Conservation (phyloP, 768 basidiomycete genomes). For the Tylopilus subfusipes region DNA sequence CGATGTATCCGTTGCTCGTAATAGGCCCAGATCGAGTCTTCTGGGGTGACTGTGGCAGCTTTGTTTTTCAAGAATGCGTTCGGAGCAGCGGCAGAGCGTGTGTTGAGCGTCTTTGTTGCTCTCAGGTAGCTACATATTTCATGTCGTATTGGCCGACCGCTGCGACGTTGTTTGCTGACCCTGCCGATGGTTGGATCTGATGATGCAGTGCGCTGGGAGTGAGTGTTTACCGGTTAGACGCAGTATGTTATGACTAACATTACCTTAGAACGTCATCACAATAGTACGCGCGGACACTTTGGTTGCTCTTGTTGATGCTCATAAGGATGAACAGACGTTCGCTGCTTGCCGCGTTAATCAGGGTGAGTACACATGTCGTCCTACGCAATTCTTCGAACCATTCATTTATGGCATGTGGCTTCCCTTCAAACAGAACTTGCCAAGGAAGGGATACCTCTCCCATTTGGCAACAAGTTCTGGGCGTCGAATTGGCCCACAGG, state of each 20-base stretch:
- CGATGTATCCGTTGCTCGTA: background rate
- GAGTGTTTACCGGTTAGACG: background rate
- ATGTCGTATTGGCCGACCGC: background rate
- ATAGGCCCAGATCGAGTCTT: constrained; percentile 43
- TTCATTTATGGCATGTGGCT: too few species aligned
- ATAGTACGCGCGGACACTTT: constrained; percentile 17
- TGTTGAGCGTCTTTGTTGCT: constrained; percentile 55
- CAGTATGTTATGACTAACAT: constrained; percentile 1
- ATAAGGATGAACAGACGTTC: constrained; percentile 40
- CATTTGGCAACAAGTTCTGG: constrained; percentile 57
- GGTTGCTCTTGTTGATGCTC: background rate
- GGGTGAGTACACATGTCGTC: constrained; percentile 23
- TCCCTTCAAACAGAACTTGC: constrained; percentile 43
- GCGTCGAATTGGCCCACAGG: constrained; percentile 62
- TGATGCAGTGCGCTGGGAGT: constrained; percentile 36
- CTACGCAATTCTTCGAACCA: background rate
- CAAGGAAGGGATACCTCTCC: constrained; percentile 60
- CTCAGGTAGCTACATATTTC: constrained; percentile 39
- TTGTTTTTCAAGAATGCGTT: constrained; percentile 61
- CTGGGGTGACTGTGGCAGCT: constrained; percentile 55
- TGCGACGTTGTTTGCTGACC: background rate
- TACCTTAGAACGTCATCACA: constrained; percentile 30
- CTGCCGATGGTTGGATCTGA: background rate
- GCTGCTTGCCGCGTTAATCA: constrained; percentile 52
- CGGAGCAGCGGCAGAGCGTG: constrained; percentile 48